Conservation (phyloP, 805 yeast genomes). For the Metschnikowia reukaufii region DNA sequence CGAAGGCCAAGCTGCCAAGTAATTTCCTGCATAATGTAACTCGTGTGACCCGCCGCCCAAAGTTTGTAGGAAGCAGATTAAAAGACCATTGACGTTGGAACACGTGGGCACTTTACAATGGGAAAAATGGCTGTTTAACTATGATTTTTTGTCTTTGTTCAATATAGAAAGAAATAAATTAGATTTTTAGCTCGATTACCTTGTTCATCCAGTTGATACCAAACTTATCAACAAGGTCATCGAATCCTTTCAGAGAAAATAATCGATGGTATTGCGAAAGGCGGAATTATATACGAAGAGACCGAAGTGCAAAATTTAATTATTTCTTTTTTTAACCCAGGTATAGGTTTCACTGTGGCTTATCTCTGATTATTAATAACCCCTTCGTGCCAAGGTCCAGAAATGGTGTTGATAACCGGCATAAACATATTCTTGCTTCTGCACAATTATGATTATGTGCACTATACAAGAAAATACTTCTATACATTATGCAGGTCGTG, state of each 20-base stretch:
- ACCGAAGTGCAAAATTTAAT: too few relatives aligned
- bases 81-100: not conserved
- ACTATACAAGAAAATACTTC: not conserved
- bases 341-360: not conserved
- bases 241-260: too few relatives aligned
- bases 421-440: not conserved
- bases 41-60: not conserved
- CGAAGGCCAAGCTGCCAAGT: not conserved
- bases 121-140: too few relatives aligned
- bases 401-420: not conserved
- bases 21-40: not conserved
- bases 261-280: too few relatives aligned
- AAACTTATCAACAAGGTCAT: too few relatives aligned
- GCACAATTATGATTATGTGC: not conserved
- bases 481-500: not conserved
- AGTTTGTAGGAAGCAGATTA: not conserved
- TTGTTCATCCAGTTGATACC: too few relatives aligned
- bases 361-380: not conserved
- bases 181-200: too few relatives aligned
- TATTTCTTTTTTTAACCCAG: not conserved
- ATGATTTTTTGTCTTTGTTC: too few relatives aligned
- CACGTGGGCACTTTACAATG: not conserved
- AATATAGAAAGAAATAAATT: too few relatives aligned
- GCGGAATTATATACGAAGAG: too few relatives aligned
- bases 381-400: not conserved